phyloP scores from a whole-genome alignment of 2,329 filamentous ascomycete genomes.

The Cryoendolithus antarcticus region DNA sequence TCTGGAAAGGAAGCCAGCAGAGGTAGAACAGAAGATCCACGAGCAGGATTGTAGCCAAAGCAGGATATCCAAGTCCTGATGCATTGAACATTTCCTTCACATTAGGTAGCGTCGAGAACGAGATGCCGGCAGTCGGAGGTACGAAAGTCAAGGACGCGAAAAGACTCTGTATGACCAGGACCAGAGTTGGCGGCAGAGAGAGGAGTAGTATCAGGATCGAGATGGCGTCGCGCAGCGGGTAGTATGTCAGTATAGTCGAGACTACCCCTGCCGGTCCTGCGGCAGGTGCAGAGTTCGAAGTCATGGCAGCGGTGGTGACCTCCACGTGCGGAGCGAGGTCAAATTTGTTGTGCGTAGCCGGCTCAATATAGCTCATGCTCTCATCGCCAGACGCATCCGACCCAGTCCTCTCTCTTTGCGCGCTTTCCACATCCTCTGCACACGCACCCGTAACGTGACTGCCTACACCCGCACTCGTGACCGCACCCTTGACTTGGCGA shows the following conservation, averaged over 20 bases:
- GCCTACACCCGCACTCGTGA: constrained; percentile 2
- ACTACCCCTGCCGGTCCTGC: constrained; percentile 63
- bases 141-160: constrained; percentile 91
- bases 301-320: constrained; percentile 22
- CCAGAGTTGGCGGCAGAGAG: constrained; percentile 75
- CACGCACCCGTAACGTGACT: no score
- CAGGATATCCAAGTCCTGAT: constrained; percentile 65
- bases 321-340: constrained; percentile 9
- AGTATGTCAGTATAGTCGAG: constrained; percentile 76
- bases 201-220: constrained; percentile 93
- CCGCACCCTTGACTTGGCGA: constrained; percentile 8
- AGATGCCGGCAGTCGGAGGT: constrained; percentile 59
- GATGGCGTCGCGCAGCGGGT: constrained; percentile 87
- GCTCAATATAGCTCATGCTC: constrained; percentile 6
- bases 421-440: no score
- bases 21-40: constrained; percentile 76
- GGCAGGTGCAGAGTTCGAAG: constrained; percentile 56
- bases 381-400: constrained; percentile 34
- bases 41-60: constrained; percentile 69
- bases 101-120: constrained; percentile 53
- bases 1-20: constrained; percentile 72
- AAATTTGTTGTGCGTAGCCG: no score
- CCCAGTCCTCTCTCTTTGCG: constrained; percentile 25
- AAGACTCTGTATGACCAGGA: constrained; percentile 80
- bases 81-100: constrained; percentile 87